phyloP scores from a whole-genome alignment of 2,329 filamentous ascomycete genomes.

The Plenodomus lindquistii region DNA sequence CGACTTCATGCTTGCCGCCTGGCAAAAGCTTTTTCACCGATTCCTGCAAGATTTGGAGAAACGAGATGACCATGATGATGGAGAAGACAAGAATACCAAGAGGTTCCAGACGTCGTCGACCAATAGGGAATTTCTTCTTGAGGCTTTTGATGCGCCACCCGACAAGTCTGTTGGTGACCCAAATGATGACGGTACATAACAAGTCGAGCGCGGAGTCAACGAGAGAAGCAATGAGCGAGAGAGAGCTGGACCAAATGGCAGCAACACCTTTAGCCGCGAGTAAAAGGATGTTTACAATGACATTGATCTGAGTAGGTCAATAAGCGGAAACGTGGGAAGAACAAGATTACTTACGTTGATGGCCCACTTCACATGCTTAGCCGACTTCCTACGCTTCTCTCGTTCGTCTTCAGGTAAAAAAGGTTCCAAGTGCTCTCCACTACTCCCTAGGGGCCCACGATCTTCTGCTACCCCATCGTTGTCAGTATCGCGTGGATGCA shows the following conservation, averaged over 20 bases:
- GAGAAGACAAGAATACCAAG: slow-evolving; percentile 66
- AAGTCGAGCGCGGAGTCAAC: slow-evolving; percentile 65
- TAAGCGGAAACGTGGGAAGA: slow-evolving; percentile 2
- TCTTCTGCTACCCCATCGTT: slow-evolving; percentile 60
- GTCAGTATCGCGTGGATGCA: slow-evolving; percentile 60
- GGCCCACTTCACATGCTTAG: slow-evolving; percentile 58
- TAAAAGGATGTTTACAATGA: slow-evolving; percentile 62
- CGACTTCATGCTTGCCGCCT: slow-evolving; percentile 52
- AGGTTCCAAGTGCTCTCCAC: slow-evolving; percentile 56
- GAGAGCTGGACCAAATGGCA: slow-evolving; percentile 59
- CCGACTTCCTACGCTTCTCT: slow-evolving; percentile 51
- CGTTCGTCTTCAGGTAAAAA: slow-evolving; percentile 61
- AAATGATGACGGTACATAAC: slow-evolving; percentile 64
- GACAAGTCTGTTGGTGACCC: slow-evolving; percentile 63
- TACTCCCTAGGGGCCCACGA: slow-evolving; percentile 54
- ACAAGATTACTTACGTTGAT: slow-evolving; percentile 51
- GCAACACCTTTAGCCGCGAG: slow-evolving; percentile 60
- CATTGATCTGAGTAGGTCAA: slow-evolving; percentile 52
- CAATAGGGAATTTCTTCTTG: slow-evolving; percentile 60
- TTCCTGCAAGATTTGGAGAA: slow-evolving; percentile 64
- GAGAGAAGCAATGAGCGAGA: slow-evolving; percentile 64
- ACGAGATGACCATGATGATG: slow-evolving; percentile 65
- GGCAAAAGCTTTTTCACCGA: slow-evolving; percentile 63
- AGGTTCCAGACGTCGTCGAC: slow-evolving; percentile 57
- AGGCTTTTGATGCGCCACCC: slow-evolving; percentile 59